Base-by-base conservation (phyloP, 441 rosid species). In the Pelargonium myrrhifolium region DNA sequence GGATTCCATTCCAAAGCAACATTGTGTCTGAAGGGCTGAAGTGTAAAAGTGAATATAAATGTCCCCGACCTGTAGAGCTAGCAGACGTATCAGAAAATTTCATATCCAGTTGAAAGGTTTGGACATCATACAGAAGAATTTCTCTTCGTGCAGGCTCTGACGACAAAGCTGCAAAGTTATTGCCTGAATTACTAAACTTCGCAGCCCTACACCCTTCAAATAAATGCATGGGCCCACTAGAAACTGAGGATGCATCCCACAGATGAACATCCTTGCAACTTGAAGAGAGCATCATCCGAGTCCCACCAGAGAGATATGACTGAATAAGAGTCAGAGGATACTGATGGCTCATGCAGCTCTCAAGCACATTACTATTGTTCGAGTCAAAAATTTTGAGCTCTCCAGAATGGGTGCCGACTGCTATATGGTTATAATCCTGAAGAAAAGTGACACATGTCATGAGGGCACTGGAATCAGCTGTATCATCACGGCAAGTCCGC, bases 401-500 rank as follows among this genome's bases (percentile, higher is more conserved):
- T 67, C 97, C 93, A 43, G 87, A 73, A 69, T 89, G 98, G 82
- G 89, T 89, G 67, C 99, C 98, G 66, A 83, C 97, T 21, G 90
- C 99, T 78, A 95, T 67, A 71, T 81, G 96, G 68, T 88, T 82
- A 67, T 83, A 85, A 78, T 90, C 92, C 66, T 86, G 92, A 65
- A 90, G 86, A 76, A 95, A 87, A 55, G 87, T 76, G 65, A 89
- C 78, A 75, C 97, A 92, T 24, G 99, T 95, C 68, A 86, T 81
- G 72, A 85, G 91, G 56, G 87, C 83, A 69, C 86, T 10, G 11
- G 62, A 28, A 58, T 58, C 62, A 10, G 15, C 74, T 59, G 77
- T 80, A 75, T 95, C 99, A 78, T 95, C 99, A 35, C 98, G 86
- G 80, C 90, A 95, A 62, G 99, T 88, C 78, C 98, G 83, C 98